Conservation (phyloP, 2,329 filamentous ascomycete genomes). For the Colletotrichum sp. region DNA sequence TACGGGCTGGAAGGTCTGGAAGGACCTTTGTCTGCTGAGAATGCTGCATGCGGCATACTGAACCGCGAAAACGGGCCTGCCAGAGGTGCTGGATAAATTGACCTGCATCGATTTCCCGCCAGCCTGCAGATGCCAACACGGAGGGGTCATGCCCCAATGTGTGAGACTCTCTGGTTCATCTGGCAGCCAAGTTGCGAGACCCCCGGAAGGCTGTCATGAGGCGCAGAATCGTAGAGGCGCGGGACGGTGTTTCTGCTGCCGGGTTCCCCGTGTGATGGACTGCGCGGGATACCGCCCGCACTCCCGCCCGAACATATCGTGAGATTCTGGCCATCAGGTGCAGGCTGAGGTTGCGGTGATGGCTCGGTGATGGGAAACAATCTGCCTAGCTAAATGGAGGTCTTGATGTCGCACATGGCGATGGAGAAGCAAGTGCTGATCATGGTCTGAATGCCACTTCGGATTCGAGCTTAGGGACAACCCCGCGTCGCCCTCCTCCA, state of each 20-base stretch:
- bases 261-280: neutral
- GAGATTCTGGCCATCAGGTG: slow-evolving; percentile 3
- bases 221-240: neutral
- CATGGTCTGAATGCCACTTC: neutral
- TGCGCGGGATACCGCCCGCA: neutral
- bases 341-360: neutral
- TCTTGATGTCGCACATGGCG: neutral
- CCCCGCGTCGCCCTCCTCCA: neutral
- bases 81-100: slow-evolving; percentile 9
- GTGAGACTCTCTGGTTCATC: neutral
- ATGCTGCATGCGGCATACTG: slow-evolving; percentile 10
- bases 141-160: neutral
- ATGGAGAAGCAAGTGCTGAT: neutral
- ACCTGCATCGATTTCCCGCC: slow-evolving; percentile 10
- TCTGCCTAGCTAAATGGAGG: neutral
- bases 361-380: neutral
- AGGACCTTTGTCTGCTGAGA: slow-evolving; percentile 13
- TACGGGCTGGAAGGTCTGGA: slow-evolving; percentile 7
- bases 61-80: neutral
- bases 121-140: slow-evolving; percentile 10
- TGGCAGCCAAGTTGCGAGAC: neutral
- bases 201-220: neutral
- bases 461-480: neutral
- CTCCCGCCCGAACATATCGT: neutral
- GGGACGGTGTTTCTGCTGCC: neutral